Evolutionary conservation across 2,329 filamentous ascomycete genomes (phyloP), one percentile per base, ranked within the genome.

Genomic region (Anthostomella pinea): DNA sequence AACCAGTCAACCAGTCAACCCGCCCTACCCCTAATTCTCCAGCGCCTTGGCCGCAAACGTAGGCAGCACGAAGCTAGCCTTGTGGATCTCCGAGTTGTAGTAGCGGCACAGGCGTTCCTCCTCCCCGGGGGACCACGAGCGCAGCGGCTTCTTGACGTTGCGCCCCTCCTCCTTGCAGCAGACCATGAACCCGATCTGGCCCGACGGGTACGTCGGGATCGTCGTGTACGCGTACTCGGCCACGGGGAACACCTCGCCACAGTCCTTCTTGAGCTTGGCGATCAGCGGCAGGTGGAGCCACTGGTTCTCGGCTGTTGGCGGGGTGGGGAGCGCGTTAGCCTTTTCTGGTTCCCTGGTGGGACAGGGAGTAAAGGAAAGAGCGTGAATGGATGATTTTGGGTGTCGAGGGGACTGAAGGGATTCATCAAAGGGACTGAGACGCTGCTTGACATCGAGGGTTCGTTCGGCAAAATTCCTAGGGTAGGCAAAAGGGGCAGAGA

Each of bases 181-280:
- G 63, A 98, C 87, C 90, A 98, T 96, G 83, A 98, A 98, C 64
- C 93, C 93, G 60, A 98, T 98, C 75, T 98, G 93, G 64, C 93
- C 93, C 39, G 88, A 95, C 52, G 93, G 93, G 77, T 98, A 98
- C 63, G 93, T 98, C 42, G 93, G 93, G 68, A 98, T 98, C 58
- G 91, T 97, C 60, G 91, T 97, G 80, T 96, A 98, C 57, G 87
- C 93, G 73, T 97, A 98, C 73, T 98, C 93, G 66, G 86, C 93
- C 47, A 87, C 87, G 50, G 93, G 90, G 83, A 98, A 98, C 67
- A 98, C 87, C 68, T 93, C 85, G 67, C 85, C 85, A 85, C 91
- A 96, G 62, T 89, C 80, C 78, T 95, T 90, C 81, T 95, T 95
- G 60, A 98, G 85, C 72, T 91, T 80, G 64, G 83, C 81, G 70